phyloP scores from a whole-genome alignment of 768 basidiomycete genomes.

The Psilocybe subaeruginosa region DNA sequence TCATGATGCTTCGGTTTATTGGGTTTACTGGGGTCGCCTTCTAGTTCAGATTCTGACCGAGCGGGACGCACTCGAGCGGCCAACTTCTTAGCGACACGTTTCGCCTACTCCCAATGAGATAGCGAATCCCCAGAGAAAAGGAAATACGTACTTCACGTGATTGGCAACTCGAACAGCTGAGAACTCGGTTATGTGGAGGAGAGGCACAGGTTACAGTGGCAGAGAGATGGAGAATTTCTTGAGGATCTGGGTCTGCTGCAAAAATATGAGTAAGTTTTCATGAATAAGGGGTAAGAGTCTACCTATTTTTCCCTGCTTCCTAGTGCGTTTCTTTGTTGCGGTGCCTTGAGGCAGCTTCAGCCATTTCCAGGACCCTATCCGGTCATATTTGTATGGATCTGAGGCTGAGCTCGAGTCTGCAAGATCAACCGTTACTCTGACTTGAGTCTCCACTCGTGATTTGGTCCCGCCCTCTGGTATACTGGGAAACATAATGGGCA shows the following conservation, averaged over 20 bases:
- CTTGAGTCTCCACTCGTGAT: constrained; percentile 94
- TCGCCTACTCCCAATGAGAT: constrained; percentile 50
- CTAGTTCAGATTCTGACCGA: constrained; percentile 76
- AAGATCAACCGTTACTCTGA: constrained; percentile 81
- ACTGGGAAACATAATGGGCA: constrained; percentile 82
- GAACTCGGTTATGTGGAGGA: constrained; percentile 73
- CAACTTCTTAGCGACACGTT: constrained; percentile 87
- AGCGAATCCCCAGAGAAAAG: background rate
- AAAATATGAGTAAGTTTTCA: constrained; percentile 11
- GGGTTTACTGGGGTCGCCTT: constrained; percentile 46
- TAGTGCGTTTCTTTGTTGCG: constrained; percentile 81
- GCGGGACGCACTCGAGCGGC: constrained; percentile 82
- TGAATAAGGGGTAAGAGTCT: constrained; percentile 18
- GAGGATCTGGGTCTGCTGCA: constrained; percentile 59
- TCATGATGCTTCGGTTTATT: constrained; percentile 54
- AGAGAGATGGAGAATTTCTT: constrained; percentile 73
- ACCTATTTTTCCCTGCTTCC: constrained; percentile 87
- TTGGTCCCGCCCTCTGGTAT: constrained; percentile 85
- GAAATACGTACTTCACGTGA: constrained; percentile 69
- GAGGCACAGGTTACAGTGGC: constrained; percentile 83
- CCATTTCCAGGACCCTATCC: constrained; percentile 91
- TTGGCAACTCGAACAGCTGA: constrained; percentile 88
- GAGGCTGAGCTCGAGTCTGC: constrained; percentile 67
- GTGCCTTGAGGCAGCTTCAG: constrained; percentile 80
- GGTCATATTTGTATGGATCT: constrained; percentile 69